These are phyloP conservation scores for Histomonas meleagridis DNA, from an alignment of 208 protist genomes.

Conservation along the genomic window DNA sequence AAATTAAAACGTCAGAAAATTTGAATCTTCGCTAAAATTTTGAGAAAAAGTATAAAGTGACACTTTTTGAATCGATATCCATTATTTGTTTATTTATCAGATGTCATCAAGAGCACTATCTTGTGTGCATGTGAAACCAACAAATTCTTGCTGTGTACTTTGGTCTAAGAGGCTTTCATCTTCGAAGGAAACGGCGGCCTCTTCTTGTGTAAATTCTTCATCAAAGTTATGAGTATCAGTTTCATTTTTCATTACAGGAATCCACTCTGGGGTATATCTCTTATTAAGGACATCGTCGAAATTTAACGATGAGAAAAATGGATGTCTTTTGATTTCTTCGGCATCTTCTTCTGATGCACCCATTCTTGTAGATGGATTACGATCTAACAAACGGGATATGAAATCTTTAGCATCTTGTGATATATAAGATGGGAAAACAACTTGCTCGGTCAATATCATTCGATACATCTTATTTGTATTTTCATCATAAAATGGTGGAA, in stretches of 20 bases:
- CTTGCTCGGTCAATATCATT: constrained; percentile 51
- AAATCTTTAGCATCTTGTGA: constrained; percentile 47
- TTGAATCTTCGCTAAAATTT: no score
- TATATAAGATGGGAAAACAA: constrained; percentile 49
- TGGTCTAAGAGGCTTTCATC: neutral
- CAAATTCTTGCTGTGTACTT: neutral
- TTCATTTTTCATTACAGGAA: neutral
- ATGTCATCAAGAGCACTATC: neutral
- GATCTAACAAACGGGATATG: constrained; percentile 30
- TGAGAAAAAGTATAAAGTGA: no score
- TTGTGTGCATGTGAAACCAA: neutral
- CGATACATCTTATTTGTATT: constrained; percentile 53
- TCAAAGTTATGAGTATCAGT: constrained; percentile 42
- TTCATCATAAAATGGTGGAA: constrained; percentile 36
- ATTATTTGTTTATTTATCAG: neutral
- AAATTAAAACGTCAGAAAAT: no score
- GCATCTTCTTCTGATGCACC: constrained; percentile 16
- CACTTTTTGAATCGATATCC: no score
- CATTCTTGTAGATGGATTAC: constrained; percentile 20
- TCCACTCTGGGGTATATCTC: constrained; percentile 40
- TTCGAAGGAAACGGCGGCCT: neutral
- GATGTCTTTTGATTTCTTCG: constrained; percentile 40
- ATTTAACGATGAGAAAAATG: constrained; percentile 42
- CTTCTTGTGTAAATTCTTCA: constrained; percentile 39
- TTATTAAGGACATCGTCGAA: constrained; percentile 29